A percentile compares a stretch with the other conserved stretches of the same genome.
These are phyloP conservation scores for Eimeria brunetti DNA, from an alignment of 169 alveolate genomes.

Conservation along the genomic window DNA sequence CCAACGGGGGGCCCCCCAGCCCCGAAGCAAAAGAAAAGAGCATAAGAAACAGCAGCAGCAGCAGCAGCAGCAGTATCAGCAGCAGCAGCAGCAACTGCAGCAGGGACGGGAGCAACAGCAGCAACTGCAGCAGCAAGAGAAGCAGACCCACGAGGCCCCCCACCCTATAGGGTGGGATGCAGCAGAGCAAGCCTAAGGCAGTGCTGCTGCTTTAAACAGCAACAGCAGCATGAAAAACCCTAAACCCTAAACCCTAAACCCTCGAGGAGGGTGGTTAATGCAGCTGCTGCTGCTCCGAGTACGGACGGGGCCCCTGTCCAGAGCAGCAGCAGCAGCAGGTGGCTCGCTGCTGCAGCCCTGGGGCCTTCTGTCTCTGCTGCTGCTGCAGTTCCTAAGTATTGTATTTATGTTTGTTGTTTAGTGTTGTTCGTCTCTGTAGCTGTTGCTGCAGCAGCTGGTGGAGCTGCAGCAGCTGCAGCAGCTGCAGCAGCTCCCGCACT, in stretches of 20 bases:
- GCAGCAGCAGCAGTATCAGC: not conserved
- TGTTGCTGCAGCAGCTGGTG: slow-evolving; percentile 18
- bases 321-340: slow-evolving; percentile 38
- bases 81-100: not conserved
- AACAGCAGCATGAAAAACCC: not conserved
- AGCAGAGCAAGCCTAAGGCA: too few relatives aligned
- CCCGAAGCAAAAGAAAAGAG: not conserved
- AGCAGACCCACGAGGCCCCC: slow-evolving; percentile 41
- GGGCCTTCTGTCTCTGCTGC: slow-evolving; percentile 20
- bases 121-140: not conserved
- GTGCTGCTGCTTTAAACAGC: not conserved
- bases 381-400: not conserved
- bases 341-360: slow-evolving; percentile 13
- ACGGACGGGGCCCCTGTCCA: slow-evolving; percentile 28
- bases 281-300: not conserved
- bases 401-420: not conserved
- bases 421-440: not conserved
- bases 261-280: not conserved
- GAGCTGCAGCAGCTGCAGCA: slow-evolving; percentile 6
- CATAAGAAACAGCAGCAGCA: not conserved
- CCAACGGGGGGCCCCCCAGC: not conserved
- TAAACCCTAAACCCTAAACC: slow-evolving; percentile 41
- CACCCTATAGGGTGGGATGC: not conserved
- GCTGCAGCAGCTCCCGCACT: slow-evolving; percentile 36
- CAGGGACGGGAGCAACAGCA: slow-evolving; percentile 3